These are phyloP conservation scores for Alternaria burnsii DNA, from an alignment of 2,329 filamentous ascomycete genomes.

Conservation along the genomic window DNA sequence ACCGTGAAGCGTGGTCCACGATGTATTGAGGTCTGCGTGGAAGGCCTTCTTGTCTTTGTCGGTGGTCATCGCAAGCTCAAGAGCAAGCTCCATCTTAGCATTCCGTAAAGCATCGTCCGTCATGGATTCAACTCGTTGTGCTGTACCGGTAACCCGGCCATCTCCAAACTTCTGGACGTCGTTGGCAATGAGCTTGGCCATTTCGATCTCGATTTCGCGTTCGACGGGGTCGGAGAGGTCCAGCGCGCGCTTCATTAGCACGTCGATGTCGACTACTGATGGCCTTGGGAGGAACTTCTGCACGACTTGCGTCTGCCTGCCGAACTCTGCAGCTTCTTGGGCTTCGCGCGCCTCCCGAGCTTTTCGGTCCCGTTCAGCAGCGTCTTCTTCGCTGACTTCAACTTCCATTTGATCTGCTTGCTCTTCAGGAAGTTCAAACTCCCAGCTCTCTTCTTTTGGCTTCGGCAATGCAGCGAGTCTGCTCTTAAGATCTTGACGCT, in stretches of 20 bases:
- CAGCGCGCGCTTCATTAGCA: conserved; percentile 70
- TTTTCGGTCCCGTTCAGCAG: conserved; percentile 78
- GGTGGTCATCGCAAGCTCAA: conserved; percentile 66
- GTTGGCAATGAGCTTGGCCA: conserved; percentile 79
- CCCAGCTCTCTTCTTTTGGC: conserved; percentile 93
- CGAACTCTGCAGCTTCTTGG: conserved; percentile 73
- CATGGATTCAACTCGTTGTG: conserved; percentile 68
- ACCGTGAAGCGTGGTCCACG: conserved; percentile 61
- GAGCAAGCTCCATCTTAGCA: conserved; percentile 78
- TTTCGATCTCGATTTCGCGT: conserved; percentile 76
- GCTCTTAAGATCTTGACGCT: conserved; percentile 73
- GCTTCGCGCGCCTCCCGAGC: conserved; percentile 70
- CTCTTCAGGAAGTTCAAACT: conserved; percentile 89
- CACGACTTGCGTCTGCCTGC: conserved; percentile 88
- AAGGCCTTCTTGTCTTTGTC: conserved; percentile 63
- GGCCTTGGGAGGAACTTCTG: conserved; percentile 85
- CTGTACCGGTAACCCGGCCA: conserved; percentile 69
- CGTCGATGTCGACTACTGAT: conserved; percentile 72
- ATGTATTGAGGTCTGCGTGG: conserved; percentile 47
- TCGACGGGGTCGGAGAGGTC: conserved; percentile 70
- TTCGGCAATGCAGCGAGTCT: conserved; percentile 86
- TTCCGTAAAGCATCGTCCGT: conserved; percentile 76
- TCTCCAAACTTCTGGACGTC: conserved; percentile 81
- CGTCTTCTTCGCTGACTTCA: conserved; percentile 69
- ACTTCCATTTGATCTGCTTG: conserved; percentile 66